Conservation (phyloP, 129 eudicot genomes). For the Tanacetum coccineum region DNA sequence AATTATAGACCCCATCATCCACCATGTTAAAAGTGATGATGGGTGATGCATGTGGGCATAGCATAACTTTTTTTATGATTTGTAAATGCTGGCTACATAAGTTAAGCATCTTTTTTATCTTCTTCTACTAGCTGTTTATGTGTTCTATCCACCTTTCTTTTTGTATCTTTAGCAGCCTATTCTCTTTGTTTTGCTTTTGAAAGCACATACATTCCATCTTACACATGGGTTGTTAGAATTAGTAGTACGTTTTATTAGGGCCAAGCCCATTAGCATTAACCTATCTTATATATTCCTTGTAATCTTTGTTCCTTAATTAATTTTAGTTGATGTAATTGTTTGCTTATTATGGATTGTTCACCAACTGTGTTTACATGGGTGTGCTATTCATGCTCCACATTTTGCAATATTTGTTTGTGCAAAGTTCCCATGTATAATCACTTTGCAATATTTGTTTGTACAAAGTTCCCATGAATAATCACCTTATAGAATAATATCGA, state of each 20-base stretch:
- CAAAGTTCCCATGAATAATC: constrained; percentile 1
- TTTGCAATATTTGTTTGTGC: constrained; percentile 5
- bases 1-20: constrained; percentile 14
- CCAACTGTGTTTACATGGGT: constrained; percentile 21
- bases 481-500: too few species aligned
- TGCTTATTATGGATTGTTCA: too few species aligned
- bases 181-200: constrained; percentile 20
- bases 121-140: constrained; percentile 10
- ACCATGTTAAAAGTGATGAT: constrained; percentile 26
- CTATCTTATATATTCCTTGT: background rate
- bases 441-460: background rate
- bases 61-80: constrained; percentile 14
- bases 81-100: constrained; percentile 29
- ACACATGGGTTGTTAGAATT: constrained; percentile 25
- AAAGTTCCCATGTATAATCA: background rate
- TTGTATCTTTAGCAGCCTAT: constrained; percentile 25
- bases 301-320: too few species aligned
- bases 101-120: constrained; percentile 27
- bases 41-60: constrained; percentile 30
- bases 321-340: too few species aligned
- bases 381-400: constrained; percentile 6
- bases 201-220: constrained; percentile 1
- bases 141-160: constrained; percentile 15
- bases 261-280: too few species aligned
- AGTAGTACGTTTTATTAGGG: too few species aligned